Base-by-base conservation (phyloP, 257 asterid species). In the Nicotiana tomentosiformis region DNA sequence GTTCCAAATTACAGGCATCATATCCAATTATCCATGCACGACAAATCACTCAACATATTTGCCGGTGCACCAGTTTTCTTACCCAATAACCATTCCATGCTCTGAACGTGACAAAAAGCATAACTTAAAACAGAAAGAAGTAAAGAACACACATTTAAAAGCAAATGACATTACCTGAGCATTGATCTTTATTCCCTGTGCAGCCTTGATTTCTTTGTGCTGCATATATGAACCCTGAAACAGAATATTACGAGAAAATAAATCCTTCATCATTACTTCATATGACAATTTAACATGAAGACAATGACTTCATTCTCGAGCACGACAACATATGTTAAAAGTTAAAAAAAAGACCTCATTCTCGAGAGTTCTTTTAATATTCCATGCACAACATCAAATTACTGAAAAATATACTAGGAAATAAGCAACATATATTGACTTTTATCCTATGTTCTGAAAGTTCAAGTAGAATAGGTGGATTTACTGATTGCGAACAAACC, bases 101-200 rank as follows among this genome's bases (percentile, higher is more conserved):
- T 53, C 58, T 53, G 18, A 53, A 53, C 18, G 18, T 53, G 58
- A 53, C 58, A 14, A 53, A 3, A 53, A 14, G 5, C 18, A 53
- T 11, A 53, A 12, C 18, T 53, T 53, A 53, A 53, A 51, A 53
- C 17, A 53, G 16, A 53, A 53, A 15, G 58, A 53, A 53, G 18
- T 4, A 53, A 15, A 53, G 58, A 53, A 43, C 51, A 14, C 58
- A 53, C 58, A 53, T 53, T 12, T 53, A 53, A 12, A 53, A 51
- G 18, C 18, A 53, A 15, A 53, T 43, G 66, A 46, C 35, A 62
- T 86, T 89, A 93, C 99, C 98, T 95, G 98, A 23, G 93, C 99
- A 80, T 96, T 88, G 79, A 94, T 93, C 97, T 95, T 95, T 84
- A 95, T 94, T 82, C 99, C 99, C 93, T 89, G 95, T 49, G 99